Base-by-base conservation (phyloP, 495 filamentous ascomycete genomes). In the Gamarada debralockiae region DNA sequence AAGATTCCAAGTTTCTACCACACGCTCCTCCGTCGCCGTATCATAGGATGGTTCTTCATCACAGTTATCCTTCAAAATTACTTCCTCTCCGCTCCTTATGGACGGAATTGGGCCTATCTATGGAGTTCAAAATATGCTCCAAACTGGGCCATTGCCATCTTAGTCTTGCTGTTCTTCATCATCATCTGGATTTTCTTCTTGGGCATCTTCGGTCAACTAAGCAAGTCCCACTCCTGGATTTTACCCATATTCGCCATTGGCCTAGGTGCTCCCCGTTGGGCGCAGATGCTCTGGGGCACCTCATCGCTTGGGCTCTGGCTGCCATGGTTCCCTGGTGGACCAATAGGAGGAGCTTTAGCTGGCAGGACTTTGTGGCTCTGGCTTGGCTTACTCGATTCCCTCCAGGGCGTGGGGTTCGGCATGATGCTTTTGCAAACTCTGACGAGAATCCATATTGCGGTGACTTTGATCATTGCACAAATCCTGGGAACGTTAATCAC, bases 241-340 rank as follows among this genome's bases (percentile, higher is more conserved):
- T 60, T 86, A 22, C 82, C 83, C 39, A 76, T 86, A 57, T 85
- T 85, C 59, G 82, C 83, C 29, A 73, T 85, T 50, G 81, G 81
- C 34, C 73, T 87, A 14, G 76, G 78, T 20, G 77, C 80, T 1
- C 83, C 83, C 0, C 70, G 81, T 37, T 87, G 83, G 82, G 74
- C 72, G 22, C 83, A 86, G 65, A 82, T 82, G 64, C 75, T 83
- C 52, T 87, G 83, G 83, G 74, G 69, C 15, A 76, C 72, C 0
- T 79, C 74, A 0, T 73, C 73, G 25, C 72, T 82, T 56, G 83
- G 80, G 4, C 57, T 67, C 24, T 86, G 78, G 53, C 65, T 86
- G 4, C 83, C 83, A 2, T 86, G 81, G 82, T n/a, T n/a, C n/a
- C n/a, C n/a, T n/a, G 72, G 67, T 2, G 77, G 76, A 10, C 17